Base-by-base conservation (phyloP, 495 filamentous ascomycete genomes). In the Platismatia glauca region DNA sequence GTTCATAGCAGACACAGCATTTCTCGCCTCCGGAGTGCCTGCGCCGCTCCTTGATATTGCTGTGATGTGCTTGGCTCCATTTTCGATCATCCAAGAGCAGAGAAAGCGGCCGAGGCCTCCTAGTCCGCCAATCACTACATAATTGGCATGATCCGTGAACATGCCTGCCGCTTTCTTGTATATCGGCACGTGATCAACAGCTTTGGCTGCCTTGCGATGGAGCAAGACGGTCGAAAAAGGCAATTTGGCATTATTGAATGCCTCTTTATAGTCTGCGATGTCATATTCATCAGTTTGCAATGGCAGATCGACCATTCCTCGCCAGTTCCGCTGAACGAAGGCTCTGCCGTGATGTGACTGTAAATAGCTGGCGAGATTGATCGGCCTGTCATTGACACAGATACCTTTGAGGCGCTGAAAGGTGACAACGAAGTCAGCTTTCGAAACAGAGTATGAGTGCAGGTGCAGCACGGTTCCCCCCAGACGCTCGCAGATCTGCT, bases 11-110 rank as follows among this genome's bases (percentile, higher is more conserved):
- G 41, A 46, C 13, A 52, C 12, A 15, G 46, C 35, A 9, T 38
- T 13, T 39, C 34, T 24, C 3, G 59, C 46, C 20, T 61, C 59
- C 13, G 5, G 6, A 52, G 59, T 38, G 33, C 29, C 46, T 27
- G 50, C 7, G 16, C 59, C 46, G 29, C 59, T 61, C 50, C 59
- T 61, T 3, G 43, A 52, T 9, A 76, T 61, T 43, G 33, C 16
- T 24, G 46, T 38, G 2, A 63, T 58, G 24, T 63, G 39, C 31
- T 33, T 46, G 16, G 63, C 63, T 7, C 84, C 84, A 24, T 77
- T 74, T 22, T 74, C 68, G 7, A 78, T 79, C 79, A 89, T 81
- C 82, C 82, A 86, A 3, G 71, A 69, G 2, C 82, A 71, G 50
- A 85, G 76, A 34, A 68, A 61, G 11, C 70, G 70, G 3, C 77